Evolutionary conservation across 257 asterid species (phyloP).

Genomic region (Lavandula angustifolia): DNA sequence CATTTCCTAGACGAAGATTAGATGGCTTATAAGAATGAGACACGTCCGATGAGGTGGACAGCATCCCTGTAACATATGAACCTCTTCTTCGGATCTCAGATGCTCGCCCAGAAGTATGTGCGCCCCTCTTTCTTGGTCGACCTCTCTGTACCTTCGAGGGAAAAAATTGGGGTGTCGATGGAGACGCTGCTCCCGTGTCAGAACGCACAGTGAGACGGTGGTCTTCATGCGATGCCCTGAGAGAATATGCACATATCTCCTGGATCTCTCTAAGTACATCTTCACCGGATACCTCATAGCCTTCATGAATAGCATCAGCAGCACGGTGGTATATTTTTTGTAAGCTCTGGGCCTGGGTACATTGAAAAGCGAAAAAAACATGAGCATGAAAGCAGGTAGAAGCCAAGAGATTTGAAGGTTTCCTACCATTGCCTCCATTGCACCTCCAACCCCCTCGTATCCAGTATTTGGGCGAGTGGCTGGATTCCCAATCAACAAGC

Average conservation of each 20-base stretch:
- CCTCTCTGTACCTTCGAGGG: slow-evolving; percentile 64
- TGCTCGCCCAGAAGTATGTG: slow-evolving; percentile 37
- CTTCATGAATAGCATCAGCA: slow-evolving; percentile 62
- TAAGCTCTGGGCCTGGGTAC: slow-evolving; percentile 70
- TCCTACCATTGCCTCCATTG: slow-evolving; percentile 63
- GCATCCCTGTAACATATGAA: slow-evolving; percentile 33
- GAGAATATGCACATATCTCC: slow-evolving; percentile 62
- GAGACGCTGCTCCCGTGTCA: slow-evolving; percentile 44
- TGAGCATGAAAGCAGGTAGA: slow-evolving; percentile 18
- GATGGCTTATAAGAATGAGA: slow-evolving; percentile 44
- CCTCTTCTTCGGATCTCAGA: slow-evolving; percentile 47
- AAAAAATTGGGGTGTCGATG: slow-evolving; percentile 36
- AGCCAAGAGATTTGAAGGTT: slow-evolving; percentile 9
- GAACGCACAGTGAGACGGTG: slow-evolving; percentile 53
- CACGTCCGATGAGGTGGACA: slow-evolving; percentile 39
- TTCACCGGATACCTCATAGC: slow-evolving; percentile 47
- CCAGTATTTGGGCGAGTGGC: slow-evolving; percentile 58
- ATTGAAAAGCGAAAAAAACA: slow-evolving; percentile 5
- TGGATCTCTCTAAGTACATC: slow-evolving; percentile 67
- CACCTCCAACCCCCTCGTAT: slow-evolving; percentile 63
- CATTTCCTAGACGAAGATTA: slow-evolving; percentile 29
- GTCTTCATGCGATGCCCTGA: slow-evolving; percentile 66
- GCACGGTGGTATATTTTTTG: slow-evolving; percentile 67
- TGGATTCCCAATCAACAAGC: slow-evolving; percentile 73
- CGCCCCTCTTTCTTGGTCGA: slow-evolving; percentile 70